These are phyloP conservation scores for Cucumis cinereus DNA, from an alignment of 306 rosid genomes.

Conservation along the genomic window DNA sequence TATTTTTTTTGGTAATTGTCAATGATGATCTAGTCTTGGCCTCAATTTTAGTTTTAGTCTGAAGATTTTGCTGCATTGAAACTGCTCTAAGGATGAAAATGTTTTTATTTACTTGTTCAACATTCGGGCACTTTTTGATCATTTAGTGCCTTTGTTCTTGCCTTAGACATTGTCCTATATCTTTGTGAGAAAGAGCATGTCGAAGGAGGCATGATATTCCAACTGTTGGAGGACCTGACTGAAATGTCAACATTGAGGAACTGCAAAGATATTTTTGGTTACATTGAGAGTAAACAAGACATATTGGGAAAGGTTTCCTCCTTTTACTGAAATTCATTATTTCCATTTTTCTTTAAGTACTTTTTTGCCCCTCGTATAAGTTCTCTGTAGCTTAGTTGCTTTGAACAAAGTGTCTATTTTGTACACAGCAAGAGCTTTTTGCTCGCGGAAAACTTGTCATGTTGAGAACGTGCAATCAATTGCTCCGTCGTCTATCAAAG, in stretches of 20 bases:
- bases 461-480: conserved; percentile 97
- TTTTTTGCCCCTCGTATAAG: background rate
- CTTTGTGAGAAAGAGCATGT: conserved; percentile 94
- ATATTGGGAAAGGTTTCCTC: conserved; percentile 73
- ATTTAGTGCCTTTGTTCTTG: background rate
- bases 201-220: conserved; percentile 98
- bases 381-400: background rate
- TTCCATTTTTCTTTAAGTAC: conserved; percentile 5
- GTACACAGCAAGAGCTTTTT: conserved; percentile 81
- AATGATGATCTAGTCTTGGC: background rate
- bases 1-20: background rate
- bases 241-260: conserved; percentile 99
- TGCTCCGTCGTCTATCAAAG: conserved; percentile 96
- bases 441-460: conserved; percentile 97
- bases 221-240: conserved; percentile 89
- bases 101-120: background rate
- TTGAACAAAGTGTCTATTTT: conserved; percentile 12
- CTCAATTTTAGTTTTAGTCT: background rate
- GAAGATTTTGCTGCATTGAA: background rate
- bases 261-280: conserved; percentile 93
- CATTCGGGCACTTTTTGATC: background rate
- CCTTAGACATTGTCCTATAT: conserved; percentile 72
- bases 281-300: conserved; percentile 92
- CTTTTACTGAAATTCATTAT: background rate
- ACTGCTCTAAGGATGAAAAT: background rate